These are phyloP conservation scores for Blastobotrys illinoisensis DNA, from an alignment of 1,139 yeast species.

Conservation along the genomic window DNA sequence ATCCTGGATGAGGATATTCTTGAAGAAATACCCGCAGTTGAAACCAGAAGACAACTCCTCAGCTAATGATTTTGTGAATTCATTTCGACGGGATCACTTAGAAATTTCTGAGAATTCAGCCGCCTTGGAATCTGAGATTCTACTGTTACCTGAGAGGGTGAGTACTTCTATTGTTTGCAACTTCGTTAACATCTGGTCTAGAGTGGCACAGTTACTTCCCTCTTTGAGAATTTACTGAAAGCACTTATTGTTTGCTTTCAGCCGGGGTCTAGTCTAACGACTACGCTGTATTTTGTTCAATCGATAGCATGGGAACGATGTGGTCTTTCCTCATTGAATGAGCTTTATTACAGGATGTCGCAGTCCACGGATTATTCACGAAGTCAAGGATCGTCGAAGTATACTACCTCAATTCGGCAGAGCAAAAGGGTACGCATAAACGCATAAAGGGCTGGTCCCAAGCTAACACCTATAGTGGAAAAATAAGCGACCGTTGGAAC, in stretches of 20 bases:
- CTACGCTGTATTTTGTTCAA: not conserved
- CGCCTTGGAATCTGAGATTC: not conserved
- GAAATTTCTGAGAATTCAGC: not conserved
- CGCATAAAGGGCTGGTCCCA: not conserved
- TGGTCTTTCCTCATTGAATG: not conserved
- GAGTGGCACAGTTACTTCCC: not conserved
- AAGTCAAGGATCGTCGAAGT: not conserved
- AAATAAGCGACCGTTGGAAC: not conserved
- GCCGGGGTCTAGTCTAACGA: not conserved
- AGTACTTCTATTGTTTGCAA: not conserved
- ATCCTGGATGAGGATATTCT: conserved; percentile 71
- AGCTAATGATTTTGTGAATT: not conserved
- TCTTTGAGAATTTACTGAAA: not conserved
- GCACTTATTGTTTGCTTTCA: not conserved
- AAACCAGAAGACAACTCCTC: not conserved
- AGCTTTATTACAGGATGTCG: not conserved
- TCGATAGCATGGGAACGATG: not conserved
- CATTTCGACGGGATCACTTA: not conserved
- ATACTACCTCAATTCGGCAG: not conserved
- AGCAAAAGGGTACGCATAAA: not conserved
- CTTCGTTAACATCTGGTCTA: not conserved
- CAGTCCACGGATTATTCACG: not conserved
- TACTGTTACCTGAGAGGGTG: not conserved
- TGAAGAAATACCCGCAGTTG: conserved; percentile 43
- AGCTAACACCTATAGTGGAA: not conserved